A percentile compares a stretch with the other conserved stretches of the same genome.
phyloP scores from a whole-genome alignment of 2,329 filamentous ascomycete genomes.

The Stemphylium lycopersici region DNA sequence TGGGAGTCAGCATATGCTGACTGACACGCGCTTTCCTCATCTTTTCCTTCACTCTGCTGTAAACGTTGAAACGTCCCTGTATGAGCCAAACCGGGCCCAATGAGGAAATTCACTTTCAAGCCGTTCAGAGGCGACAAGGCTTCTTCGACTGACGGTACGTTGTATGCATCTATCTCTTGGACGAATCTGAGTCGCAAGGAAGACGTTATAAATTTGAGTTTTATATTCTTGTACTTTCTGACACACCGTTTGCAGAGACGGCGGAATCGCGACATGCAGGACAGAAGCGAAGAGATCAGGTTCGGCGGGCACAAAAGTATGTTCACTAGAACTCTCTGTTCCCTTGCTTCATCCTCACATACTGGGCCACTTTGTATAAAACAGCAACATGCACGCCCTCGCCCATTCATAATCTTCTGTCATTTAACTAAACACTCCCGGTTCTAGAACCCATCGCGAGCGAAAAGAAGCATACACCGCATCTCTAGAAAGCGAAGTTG shows the following conservation, averaged over 20 bases:
- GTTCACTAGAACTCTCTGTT: background rate
- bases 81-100: background rate
- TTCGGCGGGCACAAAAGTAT: background rate
- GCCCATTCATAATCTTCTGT: too few relatives aligned
- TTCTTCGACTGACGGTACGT: slow-evolving; percentile 1
- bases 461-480: slow-evolving; percentile 44
- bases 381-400: too few relatives aligned
- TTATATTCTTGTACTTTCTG: background rate
- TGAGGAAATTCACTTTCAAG: slow-evolving; percentile 25
- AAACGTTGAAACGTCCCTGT: too few relatives aligned
- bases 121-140: slow-evolving; percentile 12
- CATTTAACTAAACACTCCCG: background rate
- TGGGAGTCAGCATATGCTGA: too few relatives aligned
- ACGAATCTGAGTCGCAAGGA: background rate
- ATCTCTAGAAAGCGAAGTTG: slow-evolving; percentile 36
- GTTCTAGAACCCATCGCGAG: slow-evolving; percentile 37
- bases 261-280: background rate
- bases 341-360: background rate
- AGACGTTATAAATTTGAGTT: background rate
- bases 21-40: background rate
- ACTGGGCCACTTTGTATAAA: too few relatives aligned
- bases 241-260: background rate
- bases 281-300: background rate
- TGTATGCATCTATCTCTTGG: background rate
- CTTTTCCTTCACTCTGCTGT: background rate